Conservation (phyloP, 129 eudicot genomes). For the Chrysanthemum lavandulifolium region DNA sequence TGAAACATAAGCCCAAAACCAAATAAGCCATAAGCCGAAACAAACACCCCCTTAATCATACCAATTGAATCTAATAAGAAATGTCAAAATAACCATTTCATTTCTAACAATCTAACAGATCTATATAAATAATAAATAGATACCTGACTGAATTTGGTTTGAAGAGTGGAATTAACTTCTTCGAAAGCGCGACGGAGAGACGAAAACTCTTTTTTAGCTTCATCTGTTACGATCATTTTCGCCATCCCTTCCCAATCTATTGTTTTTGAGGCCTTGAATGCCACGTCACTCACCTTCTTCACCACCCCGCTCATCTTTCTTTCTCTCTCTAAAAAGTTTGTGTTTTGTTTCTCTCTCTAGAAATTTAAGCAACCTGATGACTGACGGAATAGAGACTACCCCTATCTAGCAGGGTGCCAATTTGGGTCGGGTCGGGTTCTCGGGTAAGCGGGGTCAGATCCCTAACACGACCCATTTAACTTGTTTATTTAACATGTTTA, state of each 20-base stretch:
- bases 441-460: no score
- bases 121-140: background rate
- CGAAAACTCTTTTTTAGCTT: slow-evolving; percentile 78
- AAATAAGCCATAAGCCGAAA: no score
- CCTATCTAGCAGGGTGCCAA: no score
- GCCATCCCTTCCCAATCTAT: slow-evolving; percentile 96
- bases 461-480: no score
- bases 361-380: no score
- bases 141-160: slow-evolving; percentile 81
- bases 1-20: no score
- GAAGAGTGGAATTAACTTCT: slow-evolving; percentile 69
- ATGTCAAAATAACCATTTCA: background rate
- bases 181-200: slow-evolving; percentile 82
- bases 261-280: slow-evolving; percentile 70
- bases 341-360: no score
- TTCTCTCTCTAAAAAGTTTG: background rate
- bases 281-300: slow-evolving; percentile 70
- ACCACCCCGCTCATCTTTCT: slow-evolving; percentile 65
- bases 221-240: slow-evolving; percentile 69
- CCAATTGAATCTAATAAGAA: background rate
- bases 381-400: no score
- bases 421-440: no score
- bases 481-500: no score
- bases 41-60: background rate
- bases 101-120: no score